phyloP scores from a whole-genome alignment of 371 early-diverging fungal species.

The Mortierella sp. region DNA sequence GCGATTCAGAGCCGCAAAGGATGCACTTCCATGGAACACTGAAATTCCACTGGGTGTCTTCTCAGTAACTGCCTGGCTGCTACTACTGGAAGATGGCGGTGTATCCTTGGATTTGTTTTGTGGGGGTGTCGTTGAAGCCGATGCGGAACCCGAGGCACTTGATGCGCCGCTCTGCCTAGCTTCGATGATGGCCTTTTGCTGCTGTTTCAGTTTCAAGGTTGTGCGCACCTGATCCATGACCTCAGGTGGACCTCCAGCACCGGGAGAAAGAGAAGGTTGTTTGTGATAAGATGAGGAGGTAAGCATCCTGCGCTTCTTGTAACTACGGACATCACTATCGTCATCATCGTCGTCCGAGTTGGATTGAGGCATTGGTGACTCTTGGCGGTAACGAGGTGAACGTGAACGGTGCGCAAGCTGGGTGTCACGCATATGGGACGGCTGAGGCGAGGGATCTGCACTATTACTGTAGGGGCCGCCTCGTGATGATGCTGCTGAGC shows the following conservation, averaged over 20 bases:
- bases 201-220: constrained; percentile 60
- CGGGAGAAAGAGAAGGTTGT: constrained; percentile 24
- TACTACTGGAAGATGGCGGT: constrained; percentile 10
- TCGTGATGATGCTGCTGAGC: background rate
- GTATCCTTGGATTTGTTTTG: constrained; percentile 10
- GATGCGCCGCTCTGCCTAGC: constrained; percentile 50
- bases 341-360: constrained; percentile 53
- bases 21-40: constrained; percentile 51
- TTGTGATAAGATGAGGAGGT: constrained; percentile 10
- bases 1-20: constrained; percentile 47
- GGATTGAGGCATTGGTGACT: constrained; percentile 50
- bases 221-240: constrained; percentile 61
- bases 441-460: background rate
- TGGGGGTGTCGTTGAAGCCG: constrained; percentile 5
- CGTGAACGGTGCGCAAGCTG: constrained; percentile 27
- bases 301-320: constrained; percentile 47
- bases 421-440: constrained; percentile 5
- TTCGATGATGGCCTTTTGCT: constrained; percentile 67
- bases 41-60: constrained; percentile 48
- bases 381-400: constrained; percentile 47
- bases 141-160: background rate
- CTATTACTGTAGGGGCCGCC: background rate
- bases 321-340: constrained; percentile 28
- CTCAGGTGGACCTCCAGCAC: constrained; percentile 39
- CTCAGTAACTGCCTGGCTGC: constrained; percentile 45